These are phyloP conservation scores for Butyriboletus appendiculatus DNA, from an alignment of 1,284 basidiomycete genomes.

Conservation along the genomic window DNA sequence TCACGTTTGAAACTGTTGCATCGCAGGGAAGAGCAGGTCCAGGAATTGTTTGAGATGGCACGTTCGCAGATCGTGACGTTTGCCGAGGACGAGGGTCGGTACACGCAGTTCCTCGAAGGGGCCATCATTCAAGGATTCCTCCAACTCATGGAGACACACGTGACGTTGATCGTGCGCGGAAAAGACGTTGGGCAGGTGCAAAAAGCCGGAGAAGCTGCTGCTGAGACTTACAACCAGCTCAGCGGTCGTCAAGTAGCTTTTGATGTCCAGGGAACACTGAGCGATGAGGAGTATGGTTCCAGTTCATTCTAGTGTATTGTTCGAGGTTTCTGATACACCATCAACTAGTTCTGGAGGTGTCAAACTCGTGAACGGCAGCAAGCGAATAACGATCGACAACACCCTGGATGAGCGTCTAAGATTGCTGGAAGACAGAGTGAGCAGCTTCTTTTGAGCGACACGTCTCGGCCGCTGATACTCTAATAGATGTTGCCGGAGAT, in stretches of 20 bases:
- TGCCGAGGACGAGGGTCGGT: conserved; percentile 70
- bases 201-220: conserved; percentile 65
- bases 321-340: neutral
- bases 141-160: conserved; percentile 69
- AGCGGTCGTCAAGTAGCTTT: conserved; percentile 71
- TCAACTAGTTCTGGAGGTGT: conserved; percentile 73
- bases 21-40: conserved; percentile 89
- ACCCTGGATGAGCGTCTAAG: conserved; percentile 87
- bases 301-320: neutral
- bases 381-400: conserved; percentile 88
- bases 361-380: conserved; percentile 68
- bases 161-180: conserved; percentile 62
- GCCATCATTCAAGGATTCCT: conserved; percentile 80
- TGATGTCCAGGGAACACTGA: conserved; percentile 65
- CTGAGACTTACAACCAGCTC: conserved; percentile 67
- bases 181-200: conserved; percentile 59
- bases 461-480: conserved; percentile 1
- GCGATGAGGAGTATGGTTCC: conserved; percentile 66
- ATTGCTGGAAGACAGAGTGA: conserved; percentile 84
- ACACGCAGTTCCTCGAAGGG: conserved; percentile 77
- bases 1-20: conserved; percentile 91
- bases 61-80: conserved; percentile 66
- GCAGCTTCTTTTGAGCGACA: conserved; percentile 24
- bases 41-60: conserved; percentile 84
- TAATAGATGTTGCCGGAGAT: conserved; percentile 90